Evolutionary conservation across 208 protist species (phyloP), one percentile per base, ranked within the genome.

Genomic region (Leishmania martiniquensis): DNA sequence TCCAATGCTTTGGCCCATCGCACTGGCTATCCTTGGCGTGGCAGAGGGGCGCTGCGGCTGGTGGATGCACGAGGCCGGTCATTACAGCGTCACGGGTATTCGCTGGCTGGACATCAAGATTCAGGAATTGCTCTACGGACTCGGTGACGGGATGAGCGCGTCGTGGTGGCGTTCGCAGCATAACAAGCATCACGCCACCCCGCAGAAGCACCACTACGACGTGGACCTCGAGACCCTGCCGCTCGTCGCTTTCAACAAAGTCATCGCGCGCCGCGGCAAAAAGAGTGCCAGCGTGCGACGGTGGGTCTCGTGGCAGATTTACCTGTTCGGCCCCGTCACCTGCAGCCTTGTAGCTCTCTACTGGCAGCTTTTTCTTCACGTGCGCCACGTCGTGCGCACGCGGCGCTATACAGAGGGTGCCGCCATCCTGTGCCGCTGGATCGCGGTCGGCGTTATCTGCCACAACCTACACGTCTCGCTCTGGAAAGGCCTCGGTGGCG

Each of bases 311-410:
- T 55, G 86, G 54, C 92, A 96, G 84, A 76, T 52, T 77, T 91
- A 90, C 72, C 77, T 94, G 47, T 96, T 96, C 75, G 86, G 74
- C 45, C 90, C 90, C 59, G 68, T 96, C 47, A 92, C 85, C 49
- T 91, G 84, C 80, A 88, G 86, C 13, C 81, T 96, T 22, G 84
- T 96, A 9, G 87, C 90, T 17, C 80, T 96, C 51, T 93, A 86
- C 85, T 93, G 88, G 89, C 92, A 96, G 77, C 67, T 94, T 10
- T 96, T 83, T 71, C 84, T 96, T 5, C 92, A 96, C 75, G 82
- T 85, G 4, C 90, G 90, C 51, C 87, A 95, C 79, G 83, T 87
- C 69, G 69, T 88, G 22, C 90, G 92, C 71, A 91, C 80, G 34
- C 85, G 81, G 67, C 89, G 87, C 73, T 90, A 87, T 75, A 86